Base-by-base conservation (phyloP, 129 eudicot species). In the Flaveria trinervia region DNA sequence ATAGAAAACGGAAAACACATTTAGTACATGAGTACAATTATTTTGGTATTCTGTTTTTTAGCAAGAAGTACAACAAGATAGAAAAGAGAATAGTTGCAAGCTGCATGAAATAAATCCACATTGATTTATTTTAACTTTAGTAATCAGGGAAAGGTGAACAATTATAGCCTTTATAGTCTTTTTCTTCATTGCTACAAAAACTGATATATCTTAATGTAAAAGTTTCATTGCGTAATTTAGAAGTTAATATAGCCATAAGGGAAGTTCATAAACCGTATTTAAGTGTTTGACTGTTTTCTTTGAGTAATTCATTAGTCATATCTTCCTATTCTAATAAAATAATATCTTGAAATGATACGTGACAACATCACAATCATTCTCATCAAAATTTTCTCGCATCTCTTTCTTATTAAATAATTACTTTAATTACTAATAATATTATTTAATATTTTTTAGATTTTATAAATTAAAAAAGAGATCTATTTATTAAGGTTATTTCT, bases 61-160 rank as follows among this genome's bases (percentile, higher is more conserved):
- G 64, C 59, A 75, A 64, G 15, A 65, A 65, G 72, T 65, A 65
- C 51, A 59, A 65, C 2, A 65, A 48, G 33, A 75, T 65, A 49
- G 7, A 75, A 52, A 54, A 20, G 13, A 43, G 9, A 43, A 65
- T 49, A 26, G 65, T 75, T 64, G 41, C 72, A 33, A 75, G 23
- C 52, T 64, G 39, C 64, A 75, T 48, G 18, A 49, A 48, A 46
- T 62, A 75, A 62, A 62, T 61, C 61, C 79, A 64, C 79, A 23
- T 75, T 72, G 28, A 1, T 12, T 56, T 73, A 56, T 15, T 36
- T 36, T 4, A 17, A 71, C 30, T 9, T 72, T 18, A 72, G 20
- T 26, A 26, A 30, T n/a, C 26, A 55, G 54, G 77, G 12, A 46
- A 62, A 46, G 33, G 22, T 1, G 28, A 74, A 41, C 28, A 49